Evolutionary conservation across 2,329 filamentous ascomycete species (phyloP).

Genomic region (Beauveria asiatica): DNA sequence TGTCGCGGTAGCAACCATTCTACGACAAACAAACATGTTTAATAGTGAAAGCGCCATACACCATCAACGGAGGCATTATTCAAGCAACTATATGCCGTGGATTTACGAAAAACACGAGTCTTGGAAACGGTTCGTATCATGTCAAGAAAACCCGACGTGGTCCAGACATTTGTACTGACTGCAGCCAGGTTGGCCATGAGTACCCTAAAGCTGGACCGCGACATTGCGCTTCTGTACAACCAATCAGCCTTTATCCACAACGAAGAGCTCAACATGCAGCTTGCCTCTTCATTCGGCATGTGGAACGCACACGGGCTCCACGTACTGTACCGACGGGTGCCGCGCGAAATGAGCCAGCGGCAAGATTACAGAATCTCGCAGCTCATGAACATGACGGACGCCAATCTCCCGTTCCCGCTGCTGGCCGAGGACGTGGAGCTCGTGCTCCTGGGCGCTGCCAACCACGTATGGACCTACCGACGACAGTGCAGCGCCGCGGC

Average conservation of each 20-base stretch:
- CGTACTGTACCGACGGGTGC: constrained; percentile 26
- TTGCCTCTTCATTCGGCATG: constrained; percentile 25
- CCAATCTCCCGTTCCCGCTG: constrained; percentile 18
- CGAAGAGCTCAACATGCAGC: constrained; percentile 29
- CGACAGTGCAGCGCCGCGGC: constrained; percentile 13
- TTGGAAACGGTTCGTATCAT: constrained; percentile 25
- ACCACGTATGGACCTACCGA: constrained; percentile 22
- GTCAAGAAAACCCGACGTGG: background rate
- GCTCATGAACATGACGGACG: constrained; percentile 21
- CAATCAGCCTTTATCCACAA: constrained; percentile 24
- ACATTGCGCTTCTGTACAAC: constrained; percentile 24
- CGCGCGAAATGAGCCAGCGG: constrained; percentile 24
- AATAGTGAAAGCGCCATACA: constrained; percentile 23
- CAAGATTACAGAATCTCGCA: constrained; percentile 22
- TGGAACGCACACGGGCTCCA: constrained; percentile 31
- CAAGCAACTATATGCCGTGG: constrained; percentile 31
- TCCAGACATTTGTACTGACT: background rate
- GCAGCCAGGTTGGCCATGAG: constrained; percentile 23
- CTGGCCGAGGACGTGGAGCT: constrained; percentile 28
- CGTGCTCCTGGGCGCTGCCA: constrained; percentile 22
- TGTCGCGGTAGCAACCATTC: constrained; percentile 24
- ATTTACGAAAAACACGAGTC: constrained; percentile 22
- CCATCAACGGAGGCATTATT: constrained; percentile 27
- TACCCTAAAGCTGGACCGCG: constrained; percentile 31
- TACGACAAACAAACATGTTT: constrained; percentile 30